Percentiles rank a stretch among this genome's conserved stretches.
Evolutionary conservation across 495 filamentous ascomycete species (phyloP).

Genomic region (Delitschia confertaspora): DNA sequence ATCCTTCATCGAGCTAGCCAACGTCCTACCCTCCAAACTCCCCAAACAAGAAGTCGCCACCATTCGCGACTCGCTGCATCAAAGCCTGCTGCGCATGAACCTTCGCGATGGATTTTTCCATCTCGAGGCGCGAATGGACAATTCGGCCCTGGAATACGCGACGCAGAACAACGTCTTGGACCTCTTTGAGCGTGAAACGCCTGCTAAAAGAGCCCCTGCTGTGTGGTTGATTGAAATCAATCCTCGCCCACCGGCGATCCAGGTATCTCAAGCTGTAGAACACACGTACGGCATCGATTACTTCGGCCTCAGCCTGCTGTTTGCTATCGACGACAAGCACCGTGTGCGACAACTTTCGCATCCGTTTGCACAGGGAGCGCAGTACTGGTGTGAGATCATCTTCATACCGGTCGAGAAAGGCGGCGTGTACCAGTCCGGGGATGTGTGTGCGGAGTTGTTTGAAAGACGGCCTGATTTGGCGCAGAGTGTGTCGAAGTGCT

Average conservation of each 20-base stretch:
- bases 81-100: constrained; percentile 25
- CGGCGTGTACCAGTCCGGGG: constrained; percentile 36
- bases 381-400: constrained; percentile 16
- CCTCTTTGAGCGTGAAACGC: constrained; percentile 10
- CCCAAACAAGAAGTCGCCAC: neutral
- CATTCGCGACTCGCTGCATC: neutral
- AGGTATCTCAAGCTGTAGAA: constrained; percentile 24
- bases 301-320: constrained; percentile 18
- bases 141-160: constrained; percentile 31
- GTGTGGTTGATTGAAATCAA: constrained; percentile 39
- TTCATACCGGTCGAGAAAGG: constrained; percentile 20
- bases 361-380: constrained; percentile 30
- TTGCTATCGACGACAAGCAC: constrained; percentile 27
- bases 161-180: constrained; percentile 2
- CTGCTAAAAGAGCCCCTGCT: neutral
- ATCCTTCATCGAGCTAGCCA: constrained; percentile 6
- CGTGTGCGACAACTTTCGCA: constrained; percentile 25
- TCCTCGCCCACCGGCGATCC: constrained; percentile 34
- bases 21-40: constrained; percentile 3
- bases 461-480: constrained; percentile 32
- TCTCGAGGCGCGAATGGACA: constrained; percentile 32
- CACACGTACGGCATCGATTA: constrained; percentile 40
- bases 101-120: constrained; percentile 36
- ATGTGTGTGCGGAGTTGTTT: constrained; percentile 34
- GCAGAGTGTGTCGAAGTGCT: constrained; percentile 11